Base-by-base conservation (phyloP, 805 yeast species). In the Candida ponderosae region DNA sequence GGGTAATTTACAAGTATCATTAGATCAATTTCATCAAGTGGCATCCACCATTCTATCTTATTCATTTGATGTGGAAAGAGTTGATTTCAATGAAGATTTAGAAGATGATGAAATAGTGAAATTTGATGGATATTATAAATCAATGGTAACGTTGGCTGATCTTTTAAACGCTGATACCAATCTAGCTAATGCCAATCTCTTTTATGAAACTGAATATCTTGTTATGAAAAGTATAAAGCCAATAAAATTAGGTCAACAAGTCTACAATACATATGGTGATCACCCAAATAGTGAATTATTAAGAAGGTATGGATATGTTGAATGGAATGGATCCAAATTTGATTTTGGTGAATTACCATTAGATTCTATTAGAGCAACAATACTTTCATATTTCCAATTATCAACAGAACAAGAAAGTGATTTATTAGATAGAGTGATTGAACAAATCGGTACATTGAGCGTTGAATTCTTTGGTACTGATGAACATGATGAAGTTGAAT, bases 101-200 rank as follows among this genome's bases (percentile, higher is more conserved):
- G 62, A 57, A 18, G 65, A 54, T 28, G 67, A 62, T 23, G 73
- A 65, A 20, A 58, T 53, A 5, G 63, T 62, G 5, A 54, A 53
- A 15, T 41, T 36, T n/a, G 63, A 58, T 39, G 60, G 67, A 4
- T 74, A 65, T 41, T 62, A 70, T 45, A 89, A 89, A 54, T 81
- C 94, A 1, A 81, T 93, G 95, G 87, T 89, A 4, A 96, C 97
- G 0, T 63, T 88, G 33, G 97, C 97, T 0, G 98, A 90, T 54
- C 79, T 86, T 18, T 62, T 93, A 41, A 90, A 93, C 53, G 86
- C 96, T 1, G 93, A 89, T 52, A 82, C 95, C 1, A 68, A 69
- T 8, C 63, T 72, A 15, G 77, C 77, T 49, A 90, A 90, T 56
- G 96, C 96, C 7, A 72, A 78, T 40, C 60, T 88, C 42, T 69